These are phyloP conservation scores for Trifolium dubium DNA, from an alignment of 306 rosid species.

Conservation along the genomic window DNA sequence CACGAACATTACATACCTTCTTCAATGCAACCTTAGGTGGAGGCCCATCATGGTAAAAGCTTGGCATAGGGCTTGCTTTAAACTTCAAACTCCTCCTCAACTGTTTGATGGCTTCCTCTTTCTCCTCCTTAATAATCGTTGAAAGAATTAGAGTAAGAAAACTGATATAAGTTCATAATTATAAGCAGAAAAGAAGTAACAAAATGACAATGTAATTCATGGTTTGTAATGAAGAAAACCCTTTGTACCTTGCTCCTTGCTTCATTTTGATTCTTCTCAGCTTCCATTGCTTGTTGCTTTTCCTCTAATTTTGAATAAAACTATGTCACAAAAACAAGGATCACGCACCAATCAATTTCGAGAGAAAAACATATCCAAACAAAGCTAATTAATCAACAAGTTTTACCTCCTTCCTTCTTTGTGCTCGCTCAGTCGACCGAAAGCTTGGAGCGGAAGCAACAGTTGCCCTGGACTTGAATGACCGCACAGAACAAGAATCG, in stretches of 20 bases:
- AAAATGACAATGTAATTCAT: slow-evolving; percentile 24
- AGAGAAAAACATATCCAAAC: slow-evolving; percentile 32
- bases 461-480: slow-evolving; percentile 58
- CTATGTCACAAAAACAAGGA: slow-evolving; percentile 49
- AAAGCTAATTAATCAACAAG: slow-evolving; percentile 33
- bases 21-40: slow-evolving; percentile 93
- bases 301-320: slow-evolving; percentile 87
- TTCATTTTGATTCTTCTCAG: slow-evolving; percentile 85
- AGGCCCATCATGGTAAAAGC: slow-evolving; percentile 96
- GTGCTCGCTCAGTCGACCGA: slow-evolving; percentile 81
- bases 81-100: slow-evolving; percentile 89
- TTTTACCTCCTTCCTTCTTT: slow-evolving; percentile 88
- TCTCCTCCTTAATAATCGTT: slow-evolving; percentile 75
- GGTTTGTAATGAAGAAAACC: slow-evolving; percentile 36
- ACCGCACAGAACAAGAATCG: slow-evolving; percentile 71
- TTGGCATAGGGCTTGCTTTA: slow-evolving; percentile 97
- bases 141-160: slow-evolving; percentile 36
- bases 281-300: slow-evolving; percentile 88
- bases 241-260: slow-evolving; percentile 84
- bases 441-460: slow-evolving; percentile 82
- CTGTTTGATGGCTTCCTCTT: slow-evolving; percentile 79
- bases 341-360: slow-evolving; percentile 23
- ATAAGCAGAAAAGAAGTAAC: slow-evolving; percentile 35
- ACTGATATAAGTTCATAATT: not conserved
- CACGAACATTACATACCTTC: slow-evolving; percentile 65